Evolutionary conservation across 2,329 filamentous ascomycete species (phyloP), one percentile per base, ranked within the genome.

Genomic region (Aspergillus texensis): DNA sequence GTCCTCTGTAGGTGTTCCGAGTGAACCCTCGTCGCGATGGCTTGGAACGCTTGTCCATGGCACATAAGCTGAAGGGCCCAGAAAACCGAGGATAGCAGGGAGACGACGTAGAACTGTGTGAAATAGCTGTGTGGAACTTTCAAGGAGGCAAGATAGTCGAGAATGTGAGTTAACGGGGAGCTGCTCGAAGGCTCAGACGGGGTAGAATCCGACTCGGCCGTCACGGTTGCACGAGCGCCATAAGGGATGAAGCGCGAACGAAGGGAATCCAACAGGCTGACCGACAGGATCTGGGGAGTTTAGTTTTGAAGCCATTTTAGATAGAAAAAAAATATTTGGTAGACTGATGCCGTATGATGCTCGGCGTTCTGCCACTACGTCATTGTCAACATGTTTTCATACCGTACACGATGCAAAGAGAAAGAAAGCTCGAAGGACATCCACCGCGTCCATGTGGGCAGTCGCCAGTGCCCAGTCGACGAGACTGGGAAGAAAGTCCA

Each of bases 111-210:
- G 80, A 97, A 98, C 70, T 95, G 91, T 50, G 84, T 85, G 77
- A 98, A 98, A 89, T 92, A 98, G 65, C 86, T 86, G 79, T 98
- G 95, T 26, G 94, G 93, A 41, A 97, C 90, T 74, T 87, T 86
- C 68, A 85, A 76, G 43, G 77, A 79, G 39, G 86, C 83, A 24
- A 86, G 71, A 62, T 74, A 74, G 70, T 88, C 86, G 63, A 88
- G 79, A 53, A 82, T 53, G 39, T 60, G 65, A 41, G 69, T 62
- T 12, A 67, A 32, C 4, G 60, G 48, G 3, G 68, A 67, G 21
- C 14, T 53, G 46, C 14, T 70, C 62, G 61, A 68, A 32, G 57
- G 41, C 48, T 55, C 61, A 26, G 62, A 41, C 21, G 56, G 59
- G 30, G 58, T 45, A 45, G 56, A 46, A 28, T 58, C 48, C 62